phyloP scores from a whole-genome alignment of 257 asterid species.

The Mentha longifolia region DNA sequence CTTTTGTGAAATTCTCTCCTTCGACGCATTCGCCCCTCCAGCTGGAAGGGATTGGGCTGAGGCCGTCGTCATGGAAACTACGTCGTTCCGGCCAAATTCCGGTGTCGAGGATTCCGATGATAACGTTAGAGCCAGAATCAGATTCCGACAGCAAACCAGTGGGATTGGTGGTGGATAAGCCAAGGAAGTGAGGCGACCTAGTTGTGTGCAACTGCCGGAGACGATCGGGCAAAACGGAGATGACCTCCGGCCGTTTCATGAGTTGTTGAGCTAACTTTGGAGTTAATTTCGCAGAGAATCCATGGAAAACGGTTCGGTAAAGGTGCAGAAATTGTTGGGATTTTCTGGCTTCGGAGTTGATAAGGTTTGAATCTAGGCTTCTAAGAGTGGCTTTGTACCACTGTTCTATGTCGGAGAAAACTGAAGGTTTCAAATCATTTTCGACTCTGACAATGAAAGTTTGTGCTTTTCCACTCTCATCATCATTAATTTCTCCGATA shows the following conservation, averaged over 20 bases:
- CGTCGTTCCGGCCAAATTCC: conserved; percentile 79
- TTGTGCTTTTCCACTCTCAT: conserved; percentile 22
- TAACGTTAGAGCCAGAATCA: conserved; percentile 65
- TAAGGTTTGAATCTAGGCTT: conserved; percentile 41
- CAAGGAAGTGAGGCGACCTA: conserved; percentile 70
- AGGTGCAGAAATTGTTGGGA: conserved; percentile 54
- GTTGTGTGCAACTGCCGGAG: conserved; percentile 78
- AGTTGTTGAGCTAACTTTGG: conserved; percentile 54
- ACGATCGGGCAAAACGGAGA: conserved; percentile 65
- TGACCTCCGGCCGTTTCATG: conserved; percentile 45
- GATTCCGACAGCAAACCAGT: conserved; percentile 57
- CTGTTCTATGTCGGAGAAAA: conserved; percentile 50
- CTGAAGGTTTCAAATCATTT: conserved; percentile 67
- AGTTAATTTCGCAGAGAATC: conserved; percentile 71
- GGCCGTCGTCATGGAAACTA: conserved; percentile 74
- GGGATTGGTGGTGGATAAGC: conserved; percentile 47
- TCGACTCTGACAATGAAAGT: conserved; percentile 71
- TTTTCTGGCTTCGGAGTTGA: conserved; percentile 19
- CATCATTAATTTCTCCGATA: conserved; percentile 15
- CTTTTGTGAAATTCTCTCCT: conserved; percentile 57
- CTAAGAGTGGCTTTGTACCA: conserved; percentile 81
- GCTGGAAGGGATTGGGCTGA: conserved; percentile 61
- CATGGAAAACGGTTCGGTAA: conserved; percentile 76
- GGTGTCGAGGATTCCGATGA: conserved; percentile 77
- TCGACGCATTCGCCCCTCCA: conserved; percentile 76